Evolutionary conservation across 306 rosid species (phyloP), one percentile per base, ranked within the genome.

Genomic region (Quercus parvula): DNA sequence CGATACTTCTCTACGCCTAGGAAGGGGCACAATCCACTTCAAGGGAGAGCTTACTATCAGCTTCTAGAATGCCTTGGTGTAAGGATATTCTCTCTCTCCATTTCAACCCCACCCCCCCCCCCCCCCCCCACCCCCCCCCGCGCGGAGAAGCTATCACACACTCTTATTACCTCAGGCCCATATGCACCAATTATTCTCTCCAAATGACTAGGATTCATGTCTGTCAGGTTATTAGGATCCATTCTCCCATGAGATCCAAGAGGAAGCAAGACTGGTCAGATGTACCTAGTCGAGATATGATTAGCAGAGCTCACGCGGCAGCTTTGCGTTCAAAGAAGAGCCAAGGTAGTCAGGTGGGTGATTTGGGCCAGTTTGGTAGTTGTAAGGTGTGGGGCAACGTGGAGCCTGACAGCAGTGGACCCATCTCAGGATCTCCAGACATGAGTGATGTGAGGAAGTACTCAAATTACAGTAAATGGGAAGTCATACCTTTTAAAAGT

Each of bases 1-100:
- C 85, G 98, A 75, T 95, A 95, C 86, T 95, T 95, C 89, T 92
- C 98, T 74, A 72, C 85, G 57, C 99, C 99, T 57, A 92, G 92
- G 89, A 89, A 92, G 83, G 99, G 99, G 77, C 99, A 95, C 83
- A 95, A 95, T 82, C 99, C 99, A 80, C 99, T 95, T 87, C 99
- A 95, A 84, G 99, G 99, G 83, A 92, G 99, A 84, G 99, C 99
- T 38, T 95, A 92, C 84, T 95, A 95, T 85, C 99, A 95, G 79
- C 97, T 95, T 78, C 80, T 95, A 61, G 99, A 95, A 85, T 95
- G 99, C 88, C 99, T 95, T 79, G 99, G 99, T 76, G 99, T 95
- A 95, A 83, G 81, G 77, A 31, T 64, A 56, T 59, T 44, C 56
- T 77, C 80, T 77, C 51, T 73, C 71, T 51, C 10, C 71, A 24